Conservation (phyloP, 305 asterid genomes). For the Nicotiana rustica region DNA sequence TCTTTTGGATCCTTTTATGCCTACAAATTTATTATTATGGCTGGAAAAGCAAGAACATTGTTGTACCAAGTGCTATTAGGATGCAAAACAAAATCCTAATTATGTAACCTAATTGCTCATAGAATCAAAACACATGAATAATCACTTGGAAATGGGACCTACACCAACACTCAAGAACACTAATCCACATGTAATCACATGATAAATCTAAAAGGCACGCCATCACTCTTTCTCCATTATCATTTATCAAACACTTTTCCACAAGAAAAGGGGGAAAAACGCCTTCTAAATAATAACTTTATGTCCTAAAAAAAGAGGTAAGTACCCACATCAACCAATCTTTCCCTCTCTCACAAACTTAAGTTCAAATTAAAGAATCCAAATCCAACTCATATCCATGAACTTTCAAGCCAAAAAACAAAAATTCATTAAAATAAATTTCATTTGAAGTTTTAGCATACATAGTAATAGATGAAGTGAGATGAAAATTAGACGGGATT, state of each 20-base stretch:
- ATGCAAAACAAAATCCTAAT: constrained; percentile 44
- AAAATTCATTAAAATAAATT: not conserved
- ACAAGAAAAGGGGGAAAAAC: constrained; percentile 5
- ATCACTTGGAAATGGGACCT: constrained; percentile 50
- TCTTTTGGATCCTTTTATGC: constrained; percentile 20
- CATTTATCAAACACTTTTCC: constrained; percentile 21
- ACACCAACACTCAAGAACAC: constrained; percentile 42
- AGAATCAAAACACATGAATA: constrained; percentile 66
- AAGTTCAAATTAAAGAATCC: constrained; percentile 70
- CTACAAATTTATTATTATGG: constrained; percentile 29
- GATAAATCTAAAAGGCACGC: constrained; percentile 43
- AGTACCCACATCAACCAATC: constrained; percentile 40
- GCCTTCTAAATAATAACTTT: constrained; percentile 22
- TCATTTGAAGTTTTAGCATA: too few relatives aligned
- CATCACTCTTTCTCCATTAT: constrained; percentile 28
- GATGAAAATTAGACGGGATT: not conserved
- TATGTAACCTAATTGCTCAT: constrained; percentile 36
- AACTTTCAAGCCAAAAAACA: constrained; percentile 35
- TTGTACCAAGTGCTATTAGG: constrained; percentile 35
- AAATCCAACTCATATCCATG: constrained; percentile 37
- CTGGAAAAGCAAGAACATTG: constrained; percentile 37
- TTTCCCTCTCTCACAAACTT: constrained; percentile 61
- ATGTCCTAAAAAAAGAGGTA: constrained; percentile 31
- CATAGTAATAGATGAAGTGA: not conserved
- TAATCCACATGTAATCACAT: constrained; percentile 74